phyloP scores from a whole-genome alignment of 2,329 filamentous ascomycete genomes.

The Knufia fluminis region DNA sequence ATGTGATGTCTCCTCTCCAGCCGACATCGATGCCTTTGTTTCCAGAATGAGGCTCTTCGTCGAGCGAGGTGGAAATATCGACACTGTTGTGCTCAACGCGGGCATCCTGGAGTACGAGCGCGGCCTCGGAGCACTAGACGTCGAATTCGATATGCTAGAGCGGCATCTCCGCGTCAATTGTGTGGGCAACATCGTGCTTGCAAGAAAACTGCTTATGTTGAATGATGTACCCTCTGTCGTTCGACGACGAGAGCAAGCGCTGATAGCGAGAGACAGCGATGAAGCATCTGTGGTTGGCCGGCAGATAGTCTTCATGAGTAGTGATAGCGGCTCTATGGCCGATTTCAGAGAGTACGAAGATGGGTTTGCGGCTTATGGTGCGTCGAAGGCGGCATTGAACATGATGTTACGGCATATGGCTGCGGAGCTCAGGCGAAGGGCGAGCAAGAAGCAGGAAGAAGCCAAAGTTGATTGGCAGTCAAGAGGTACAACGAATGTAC shows the following conservation, averaged over 20 bases:
- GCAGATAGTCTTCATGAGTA: slow-evolving; percentile 47
- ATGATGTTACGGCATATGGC: slow-evolving; percentile 49
- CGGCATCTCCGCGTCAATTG: slow-evolving; percentile 50
- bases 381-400: slow-evolving; percentile 50
- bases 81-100: slow-evolving; percentile 49
- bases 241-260: neutral
- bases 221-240: slow-evolving; percentile 38
- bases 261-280: neutral
- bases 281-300: neutral
- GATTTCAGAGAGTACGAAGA: slow-evolving; percentile 48
- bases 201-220: slow-evolving; percentile 43
- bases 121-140: slow-evolving; percentile 1
- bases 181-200: slow-evolving; percentile 49
- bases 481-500: too few species aligned
- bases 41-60: slow-evolving; percentile 31
- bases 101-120: slow-evolving; percentile 49
- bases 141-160: slow-evolving; percentile 42
- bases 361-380: slow-evolving; percentile 49
- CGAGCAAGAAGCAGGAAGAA: slow-evolving; percentile 34
- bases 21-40: slow-evolving; percentile 42
- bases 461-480: neutral
- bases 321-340: slow-evolving; percentile 45
- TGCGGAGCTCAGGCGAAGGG: slow-evolving; percentile 44
- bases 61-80: slow-evolving; percentile 35
- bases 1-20: slow-evolving; percentile 46